Base-by-base conservation (phyloP, 257 asterid genomes). In the Salvia miltiorrhiza region DNA sequence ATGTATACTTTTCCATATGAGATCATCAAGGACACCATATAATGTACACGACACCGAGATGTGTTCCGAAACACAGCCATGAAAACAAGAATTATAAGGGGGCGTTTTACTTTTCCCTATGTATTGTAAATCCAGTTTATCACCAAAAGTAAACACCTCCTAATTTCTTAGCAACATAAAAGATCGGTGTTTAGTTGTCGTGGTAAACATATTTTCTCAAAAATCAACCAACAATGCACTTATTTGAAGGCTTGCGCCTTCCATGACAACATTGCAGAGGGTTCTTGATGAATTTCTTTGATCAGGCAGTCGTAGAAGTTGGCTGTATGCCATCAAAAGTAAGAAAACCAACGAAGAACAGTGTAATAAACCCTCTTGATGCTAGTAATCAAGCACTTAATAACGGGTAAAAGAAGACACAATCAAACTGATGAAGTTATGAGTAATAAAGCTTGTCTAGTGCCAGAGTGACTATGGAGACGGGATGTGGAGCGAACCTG, bases 401-500 rank as follows among this genome's bases (percentile, higher is more conserved):
- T 4, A 10, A 20, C 0, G 17, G 11, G 30, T 19, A 17, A 43
- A 40, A 48, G 48, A 57, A 21, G 62, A 58, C 20, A 48, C 12
- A 21, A 67, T 48, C 20, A n/a, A 39, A 26, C 9, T 6, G 1
- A 44, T 30, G 9, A 28, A 21, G 19, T 63, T 48, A 20, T 11
- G 16, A 39, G 49, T 23, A 21, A 20, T 13, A 45, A 54, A 24
- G 60, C 41, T 44, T 48, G 20, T 14, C n/a, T 49, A 14, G 12
- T 11, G 49, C 14, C 44, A 26, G 4, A 24, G 44, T 7, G 9
- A 48, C 10, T n/a, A 72, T 0, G 3, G 26, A 30, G 21, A 26
- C 2, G 41, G 14, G 67, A 70, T 23, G 32, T 12, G 32, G 39
- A 62, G 60, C 65, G 41, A 72, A 93, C 97, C 98, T 90, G 98